Conservation (phyloP, 108 stramenopile species). For the Discostella pseudostelligera region DNA sequence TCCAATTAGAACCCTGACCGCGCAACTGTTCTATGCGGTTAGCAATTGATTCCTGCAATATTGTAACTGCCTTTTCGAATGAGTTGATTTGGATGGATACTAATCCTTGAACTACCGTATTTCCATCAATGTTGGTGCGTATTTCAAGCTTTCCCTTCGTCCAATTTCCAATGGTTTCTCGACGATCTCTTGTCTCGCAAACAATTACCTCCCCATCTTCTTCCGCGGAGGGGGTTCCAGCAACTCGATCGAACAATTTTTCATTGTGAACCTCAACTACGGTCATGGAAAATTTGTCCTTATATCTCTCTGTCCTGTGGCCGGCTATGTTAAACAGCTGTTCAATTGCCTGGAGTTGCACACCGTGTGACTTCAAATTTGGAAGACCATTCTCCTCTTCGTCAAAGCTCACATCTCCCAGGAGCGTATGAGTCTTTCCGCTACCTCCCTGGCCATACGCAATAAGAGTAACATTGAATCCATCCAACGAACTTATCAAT, state of each 20-base stretch:
- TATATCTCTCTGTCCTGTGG: constrained; percentile 65
- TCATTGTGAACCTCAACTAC: constrained; percentile 83
- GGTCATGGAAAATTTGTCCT: constrained; percentile 66
- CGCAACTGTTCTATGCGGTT: constrained; percentile 47
- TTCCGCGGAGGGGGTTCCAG: constrained; percentile 69
- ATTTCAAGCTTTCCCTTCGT: constrained; percentile 72
- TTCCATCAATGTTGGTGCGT: constrained; percentile 80
- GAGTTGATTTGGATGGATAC: constrained; percentile 55
- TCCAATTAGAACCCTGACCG: constrained; percentile 50
- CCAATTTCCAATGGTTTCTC: constrained; percentile 29
- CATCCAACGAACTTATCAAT: constrained; percentile 89
- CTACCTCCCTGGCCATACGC: constrained; percentile 91
- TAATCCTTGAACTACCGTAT: constrained; percentile 77
- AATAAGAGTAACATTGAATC: constrained; percentile 93
- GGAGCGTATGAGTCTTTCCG: constrained; percentile 95
- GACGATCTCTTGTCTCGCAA: constrained; percentile 32
- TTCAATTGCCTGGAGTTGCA: constrained; percentile 60
- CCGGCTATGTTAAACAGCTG: constrained; percentile 71
- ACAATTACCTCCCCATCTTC: constrained; percentile 47
- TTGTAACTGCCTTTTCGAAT: constrained; percentile 58
- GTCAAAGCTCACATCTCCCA: constrained; percentile 50
- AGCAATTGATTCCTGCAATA: constrained; percentile 62
- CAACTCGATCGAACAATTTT: constrained; percentile 64
- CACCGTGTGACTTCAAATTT: constrained; percentile 47
- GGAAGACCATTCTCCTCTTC: constrained; percentile 32